Evolutionary conservation across 805 yeast genomes (phyloP), one percentile per base, ranked within the genome.

Genomic region (Sugiyamaella smithiae): DNA sequence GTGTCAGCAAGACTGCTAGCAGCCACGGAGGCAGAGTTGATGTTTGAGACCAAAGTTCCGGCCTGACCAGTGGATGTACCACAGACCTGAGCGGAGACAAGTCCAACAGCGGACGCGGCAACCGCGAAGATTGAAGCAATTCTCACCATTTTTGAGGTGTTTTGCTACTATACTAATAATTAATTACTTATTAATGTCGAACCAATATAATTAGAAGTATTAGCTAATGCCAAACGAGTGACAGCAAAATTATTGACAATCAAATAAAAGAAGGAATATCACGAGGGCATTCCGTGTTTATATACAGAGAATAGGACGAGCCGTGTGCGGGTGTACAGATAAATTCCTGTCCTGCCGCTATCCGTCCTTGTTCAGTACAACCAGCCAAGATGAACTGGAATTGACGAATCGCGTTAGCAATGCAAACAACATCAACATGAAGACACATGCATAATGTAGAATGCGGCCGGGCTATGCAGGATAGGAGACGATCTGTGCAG

Each of bases 31-130:
- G 35, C 36, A 17, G 44, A 20, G 22, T 25, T 28, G 45, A 40
- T 40, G 24, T 38, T 40, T 45, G 37, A 29, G 17, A 37, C 48
- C 20, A 35, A n/a, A 4, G 20, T 28, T 3, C 32, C 48, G 12
- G 43, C 50, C 16, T 42, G 46, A 22, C 52, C 52, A 40, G 49
- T 37, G 26, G 43, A 40, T 4, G 43, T 40, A 16, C 43, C 43
- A 23, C 43, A 40, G 5, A 40, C 32, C 16, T 40, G 43, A 12
- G 43, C 43, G 17, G 31, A 23, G 19, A 23, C 43, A 9, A 40
- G 31, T n/a, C 43, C 43, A 20, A 23, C 6, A 4, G 29, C 32
- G 17, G 43, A 16, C 3, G 31, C 28, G 6, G 19, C 43, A 17
- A 25, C 24, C 4, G 43, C 31, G 16, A 22, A 16, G 12, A 40